Conservation (phyloP, 192 early-diverging fungal species). For the Phycomyces blakesleeanus region DNA sequence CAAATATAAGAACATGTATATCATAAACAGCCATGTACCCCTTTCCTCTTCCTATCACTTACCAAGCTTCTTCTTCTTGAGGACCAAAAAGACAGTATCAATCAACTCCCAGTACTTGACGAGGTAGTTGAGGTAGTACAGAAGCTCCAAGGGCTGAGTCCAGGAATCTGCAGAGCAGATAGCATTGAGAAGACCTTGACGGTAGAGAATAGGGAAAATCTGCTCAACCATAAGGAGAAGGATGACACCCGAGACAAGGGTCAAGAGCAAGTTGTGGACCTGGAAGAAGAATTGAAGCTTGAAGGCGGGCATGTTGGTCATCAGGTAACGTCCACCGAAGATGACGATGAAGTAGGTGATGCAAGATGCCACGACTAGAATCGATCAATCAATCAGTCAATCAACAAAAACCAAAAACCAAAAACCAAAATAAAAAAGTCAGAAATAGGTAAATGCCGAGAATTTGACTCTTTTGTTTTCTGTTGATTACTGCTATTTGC, state of each 20-base stretch:
- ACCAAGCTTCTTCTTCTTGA: slow-evolving; percentile 76
- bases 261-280: slow-evolving; percentile 76
- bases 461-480: background rate
- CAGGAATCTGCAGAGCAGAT: slow-evolving; percentile 64
- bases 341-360: slow-evolving; percentile 64
- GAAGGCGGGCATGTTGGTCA: slow-evolving; percentile 63
- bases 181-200: slow-evolving; percentile 64
- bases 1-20: background rate
- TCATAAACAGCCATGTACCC: background rate
- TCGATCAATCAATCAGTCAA: background rate
- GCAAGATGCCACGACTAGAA: slow-evolving; percentile 9
- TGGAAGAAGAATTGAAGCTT: slow-evolving; percentile 68
- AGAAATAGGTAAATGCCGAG: too few relatives aligned
- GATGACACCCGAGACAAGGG: slow-evolving; percentile 58
- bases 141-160: slow-evolving; percentile 71
- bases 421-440: too few relatives aligned
- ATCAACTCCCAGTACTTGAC: slow-evolving; percentile 86
- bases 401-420: too few relatives aligned
- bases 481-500: background rate
- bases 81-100: slow-evolving; percentile 81
- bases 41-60: too few relatives aligned
- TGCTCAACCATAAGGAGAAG: slow-evolving; percentile 71
- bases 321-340: slow-evolving; percentile 66
- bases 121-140: slow-evolving; percentile 88
- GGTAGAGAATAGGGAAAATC: slow-evolving; percentile 61